phyloP scores from a whole-genome alignment of 371 early-diverging fungal species.

The Batrachochytrium dendrobatidis region DNA sequence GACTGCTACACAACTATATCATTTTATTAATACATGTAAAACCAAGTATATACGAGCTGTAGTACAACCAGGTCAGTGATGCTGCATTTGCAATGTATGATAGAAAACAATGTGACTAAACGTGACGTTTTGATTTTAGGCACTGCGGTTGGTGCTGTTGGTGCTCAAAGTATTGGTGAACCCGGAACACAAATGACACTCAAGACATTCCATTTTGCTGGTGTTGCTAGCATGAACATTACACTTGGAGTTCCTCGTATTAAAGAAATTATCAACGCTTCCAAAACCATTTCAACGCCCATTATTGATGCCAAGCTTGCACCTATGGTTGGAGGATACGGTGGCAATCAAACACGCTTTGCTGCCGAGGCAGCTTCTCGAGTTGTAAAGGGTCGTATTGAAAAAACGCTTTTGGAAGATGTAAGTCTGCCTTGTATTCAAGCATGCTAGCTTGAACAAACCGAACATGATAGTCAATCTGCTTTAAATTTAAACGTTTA shows the following conservation, averaged over 20 bases:
- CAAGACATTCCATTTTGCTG: slow-evolving; percentile 99
- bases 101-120: background rate
- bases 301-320: slow-evolving; percentile 82
- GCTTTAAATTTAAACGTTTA: too few relatives aligned
- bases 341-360: slow-evolving; percentile 5
- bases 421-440: slow-evolving; percentile 17
- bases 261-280: slow-evolving; percentile 66
- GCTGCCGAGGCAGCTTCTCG: slow-evolving; percentile 67
- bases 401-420: slow-evolving; percentile 83
- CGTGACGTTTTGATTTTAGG: slow-evolving; percentile 17
- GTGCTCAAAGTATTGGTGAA: slow-evolving; percentile 98
- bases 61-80: slow-evolving; percentile 78
- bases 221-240: slow-evolving; percentile 98
- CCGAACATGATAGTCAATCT: too few relatives aligned
- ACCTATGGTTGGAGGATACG: slow-evolving; percentile 26
- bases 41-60: slow-evolving; percentile 79
- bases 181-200: slow-evolving; percentile 99
- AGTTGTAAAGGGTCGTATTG: slow-evolving; percentile 91
- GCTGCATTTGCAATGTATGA: background rate
- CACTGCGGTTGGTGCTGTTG: slow-evolving; percentile 94
- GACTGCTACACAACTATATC: slow-evolving; percentile 63
- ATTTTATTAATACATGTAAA: slow-evolving; percentile 70
- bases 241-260: slow-evolving; percentile 99
- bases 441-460: too few relatives aligned
- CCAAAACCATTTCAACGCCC: slow-evolving; percentile 92